phyloP scores from a whole-genome alignment of 2,329 filamentous ascomycete species.

The Pseudocercospora cruenta region DNA sequence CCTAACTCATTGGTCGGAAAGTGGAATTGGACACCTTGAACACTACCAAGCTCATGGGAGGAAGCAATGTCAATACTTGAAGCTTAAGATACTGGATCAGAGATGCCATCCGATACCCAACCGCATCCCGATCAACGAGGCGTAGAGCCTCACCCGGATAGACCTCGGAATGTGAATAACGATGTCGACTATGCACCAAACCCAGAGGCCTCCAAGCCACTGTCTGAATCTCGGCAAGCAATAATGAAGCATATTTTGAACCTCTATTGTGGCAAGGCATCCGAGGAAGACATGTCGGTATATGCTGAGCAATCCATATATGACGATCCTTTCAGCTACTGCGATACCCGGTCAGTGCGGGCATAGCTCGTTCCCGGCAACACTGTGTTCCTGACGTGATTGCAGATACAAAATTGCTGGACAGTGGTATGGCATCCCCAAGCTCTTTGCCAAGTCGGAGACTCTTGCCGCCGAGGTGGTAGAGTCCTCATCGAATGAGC shows the following conservation, averaged over 20 bases:
- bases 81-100: not conserved
- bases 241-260: slow-evolving; percentile 8
- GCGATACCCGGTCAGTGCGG: slow-evolving; percentile 42
- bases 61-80: not conserved
- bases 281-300: slow-evolving; percentile 54
- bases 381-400: slow-evolving; percentile 24
- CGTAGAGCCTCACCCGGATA: not conserved
- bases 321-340: slow-evolving; percentile 54
- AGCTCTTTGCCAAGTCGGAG: slow-evolving; percentile 21
- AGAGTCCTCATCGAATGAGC: slow-evolving; percentile 8
- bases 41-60: not conserved
- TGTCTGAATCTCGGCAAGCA: slow-evolving; percentile 31
- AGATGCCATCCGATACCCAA: not conserved
- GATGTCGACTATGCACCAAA: slow-evolving; percentile 49
- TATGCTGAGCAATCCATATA: slow-evolving; percentile 53
- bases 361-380: not conserved
- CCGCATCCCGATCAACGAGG: not conserved
- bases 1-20: not conserved
- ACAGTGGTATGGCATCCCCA: slow-evolving; percentile 51
- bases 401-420: slow-evolving; percentile 53
- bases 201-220: slow-evolving; percentile 40
- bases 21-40: not conserved
- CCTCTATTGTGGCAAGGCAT: slow-evolving; percentile 39
- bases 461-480: slow-evolving; percentile 24
- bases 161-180: not conserved